Evolutionary conservation across 345 rosid genomes (phyloP).

Genomic region (Ceriops zippeliana): DNA sequence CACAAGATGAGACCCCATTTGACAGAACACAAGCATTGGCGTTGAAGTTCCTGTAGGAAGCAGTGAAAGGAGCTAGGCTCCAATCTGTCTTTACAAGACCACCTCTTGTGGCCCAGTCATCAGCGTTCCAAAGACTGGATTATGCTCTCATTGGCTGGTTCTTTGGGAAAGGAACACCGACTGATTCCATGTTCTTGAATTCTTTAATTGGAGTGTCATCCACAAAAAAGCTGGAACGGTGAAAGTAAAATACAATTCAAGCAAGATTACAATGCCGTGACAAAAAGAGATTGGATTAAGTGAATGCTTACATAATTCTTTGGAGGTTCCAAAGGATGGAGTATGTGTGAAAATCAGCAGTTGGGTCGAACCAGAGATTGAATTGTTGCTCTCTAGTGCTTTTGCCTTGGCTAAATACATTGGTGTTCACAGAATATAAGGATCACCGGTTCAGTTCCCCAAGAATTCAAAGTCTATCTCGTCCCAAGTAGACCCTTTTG

Average conservation of each 20-base stretch:
- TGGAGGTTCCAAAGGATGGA: constrained; percentile 9
- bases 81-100: constrained; percentile 8
- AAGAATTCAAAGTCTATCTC: constrained; percentile 10
- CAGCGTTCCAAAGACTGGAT: constrained; percentile 5
- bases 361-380: constrained; percentile 5
- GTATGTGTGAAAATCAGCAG: constrained; percentile 2
- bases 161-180: constrained; percentile 3
- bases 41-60: constrained; percentile 6
- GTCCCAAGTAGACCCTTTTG: constrained; percentile 11
- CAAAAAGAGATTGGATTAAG: no score
- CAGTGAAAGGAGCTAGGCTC: constrained; percentile 9
- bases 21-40: constrained; percentile 8
- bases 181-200: constrained; percentile 10
- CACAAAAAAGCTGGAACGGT: neutral
- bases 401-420: constrained; percentile 10
- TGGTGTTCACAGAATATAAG: constrained; percentile 4
- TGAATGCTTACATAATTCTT: neutral
- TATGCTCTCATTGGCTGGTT: constrained; percentile 4
- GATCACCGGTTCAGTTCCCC: constrained; percentile 7
- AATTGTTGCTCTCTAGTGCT: constrained; percentile 12
- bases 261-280: no score
- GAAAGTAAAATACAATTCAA: no score
- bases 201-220: constrained; percentile 9
- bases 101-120: constrained; percentile 11
- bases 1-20: neutral